A percentile compares a stretch with the other conserved stretches of the same genome.
Conservation (phyloP, 2,329 filamentous ascomycete genomes). For the Leptographium galeiforme region DNA sequence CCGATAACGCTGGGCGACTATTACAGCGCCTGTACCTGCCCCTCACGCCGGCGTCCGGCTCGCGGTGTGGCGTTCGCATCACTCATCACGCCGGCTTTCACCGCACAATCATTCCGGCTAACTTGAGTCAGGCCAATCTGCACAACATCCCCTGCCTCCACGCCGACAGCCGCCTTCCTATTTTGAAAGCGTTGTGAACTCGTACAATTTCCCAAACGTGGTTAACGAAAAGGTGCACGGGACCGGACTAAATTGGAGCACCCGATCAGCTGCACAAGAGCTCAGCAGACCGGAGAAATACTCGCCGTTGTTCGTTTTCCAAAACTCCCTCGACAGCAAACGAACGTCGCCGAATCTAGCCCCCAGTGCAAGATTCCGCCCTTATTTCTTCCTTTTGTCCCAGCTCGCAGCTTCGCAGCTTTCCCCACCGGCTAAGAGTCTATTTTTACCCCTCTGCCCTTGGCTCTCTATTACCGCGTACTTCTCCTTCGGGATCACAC, state of each 20-base stretch:
- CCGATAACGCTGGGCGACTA: too few relatives aligned
- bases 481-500: neutral
- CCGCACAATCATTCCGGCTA: too few relatives aligned
- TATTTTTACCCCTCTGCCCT: neutral
- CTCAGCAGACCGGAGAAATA: conserved; percentile 7
- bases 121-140: too few relatives aligned
- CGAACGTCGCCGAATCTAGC: too few relatives aligned
- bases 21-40: too few relatives aligned
- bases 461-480: neutral
- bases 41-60: too few relatives aligned
- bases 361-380: neutral
- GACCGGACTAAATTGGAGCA: too few relatives aligned
- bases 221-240: neutral
- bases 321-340: neutral
- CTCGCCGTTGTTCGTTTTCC: conserved; percentile 6
- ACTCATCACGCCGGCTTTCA: too few relatives aligned
- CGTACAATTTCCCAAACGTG: neutral
- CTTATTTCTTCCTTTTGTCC: neutral
- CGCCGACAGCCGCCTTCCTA: too few relatives aligned
- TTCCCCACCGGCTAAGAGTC: neutral
- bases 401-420: neutral
- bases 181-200: too few relatives aligned
- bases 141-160: too few relatives aligned
- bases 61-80: too few relatives aligned
- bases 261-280: neutral